Conservation (phyloP, 2,329 filamentous ascomycete genomes). For the Exophiala aquamarina region DNA sequence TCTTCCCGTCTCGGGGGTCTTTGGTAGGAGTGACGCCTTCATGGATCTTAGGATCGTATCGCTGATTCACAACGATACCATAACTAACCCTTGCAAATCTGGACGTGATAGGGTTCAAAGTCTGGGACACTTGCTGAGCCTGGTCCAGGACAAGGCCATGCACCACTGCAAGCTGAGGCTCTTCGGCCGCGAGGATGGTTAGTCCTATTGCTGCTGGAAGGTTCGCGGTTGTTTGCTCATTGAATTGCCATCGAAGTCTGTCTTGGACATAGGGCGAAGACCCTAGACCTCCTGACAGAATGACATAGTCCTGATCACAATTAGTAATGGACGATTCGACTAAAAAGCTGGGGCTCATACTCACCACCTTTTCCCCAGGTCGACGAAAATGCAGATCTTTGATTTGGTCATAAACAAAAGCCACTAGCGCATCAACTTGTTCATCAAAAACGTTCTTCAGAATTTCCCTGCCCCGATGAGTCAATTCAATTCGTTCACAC, state of each 20-base stretch:
- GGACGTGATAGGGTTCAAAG: slow-evolving; percentile 31
- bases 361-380: slow-evolving; percentile 31
- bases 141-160: slow-evolving; percentile 37
- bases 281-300: slow-evolving; percentile 37
- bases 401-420: slow-evolving; percentile 30
- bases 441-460: slow-evolving; percentile 19
- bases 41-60: slow-evolving; percentile 34
- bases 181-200: slow-evolving; percentile 34
- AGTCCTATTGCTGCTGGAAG: slow-evolving; percentile 27
- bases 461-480: slow-evolving; percentile 2
- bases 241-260: slow-evolving; percentile 30
- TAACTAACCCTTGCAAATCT: slow-evolving; percentile 38
- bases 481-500: not conserved
- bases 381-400: slow-evolving; percentile 28
- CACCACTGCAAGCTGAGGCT: slow-evolving; percentile 37
- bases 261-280: slow-evolving; percentile 34
- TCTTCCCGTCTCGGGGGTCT: slow-evolving; percentile 35
- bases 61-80: slow-evolving; percentile 35
- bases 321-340: not conserved
- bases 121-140: slow-evolving; percentile 32
- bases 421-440: slow-evolving; percentile 32
- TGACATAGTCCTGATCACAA: slow-evolving; percentile 30
- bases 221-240: slow-evolving; percentile 10
- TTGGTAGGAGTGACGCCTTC: slow-evolving; percentile 29
- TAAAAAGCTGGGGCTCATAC: not conserved